phyloP scores from a whole-genome alignment of 306 rosid genomes.

The Begonia loranthoides region DNA sequence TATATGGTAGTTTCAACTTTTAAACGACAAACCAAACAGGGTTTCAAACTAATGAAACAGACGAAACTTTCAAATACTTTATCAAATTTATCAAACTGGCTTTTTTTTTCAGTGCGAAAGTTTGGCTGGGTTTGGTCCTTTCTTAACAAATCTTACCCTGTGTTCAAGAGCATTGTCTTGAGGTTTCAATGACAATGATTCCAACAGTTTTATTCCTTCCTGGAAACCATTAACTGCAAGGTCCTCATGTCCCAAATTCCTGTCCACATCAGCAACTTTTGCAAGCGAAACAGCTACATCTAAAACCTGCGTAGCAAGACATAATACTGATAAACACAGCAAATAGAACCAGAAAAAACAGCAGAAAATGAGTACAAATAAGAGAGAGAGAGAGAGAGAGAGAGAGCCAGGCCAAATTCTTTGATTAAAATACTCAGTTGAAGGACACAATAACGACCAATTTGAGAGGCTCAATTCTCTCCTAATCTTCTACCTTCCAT shows the following conservation, averaged over 20 bases:
- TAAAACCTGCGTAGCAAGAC: constrained; percentile 35
- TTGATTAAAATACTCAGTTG: too few relatives aligned
- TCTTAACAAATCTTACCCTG: constrained; percentile 33
- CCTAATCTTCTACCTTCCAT: background rate
- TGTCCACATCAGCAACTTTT: constrained; percentile 87
- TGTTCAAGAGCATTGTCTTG: constrained; percentile 49
- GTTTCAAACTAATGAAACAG: too few relatives aligned
- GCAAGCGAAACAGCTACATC: constrained; percentile 88
- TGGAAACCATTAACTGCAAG: constrained; percentile 55
- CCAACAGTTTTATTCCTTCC: constrained; percentile 76
- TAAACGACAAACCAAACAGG: too few relatives aligned
- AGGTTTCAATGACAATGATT: constrained; percentile 44
- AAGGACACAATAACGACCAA: too few relatives aligned
- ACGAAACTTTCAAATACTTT: too few relatives aligned
- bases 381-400: too few relatives aligned
- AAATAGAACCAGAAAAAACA: constrained; percentile 7
- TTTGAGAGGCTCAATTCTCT: too few relatives aligned
- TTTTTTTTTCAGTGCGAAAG: too few relatives aligned
- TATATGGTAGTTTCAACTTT: background rate
- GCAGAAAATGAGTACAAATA: too few relatives aligned
- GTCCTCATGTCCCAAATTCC: constrained; percentile 69
- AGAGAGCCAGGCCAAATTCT: too few relatives aligned
- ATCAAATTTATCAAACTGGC: too few relatives aligned
- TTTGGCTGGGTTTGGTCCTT: too few relatives aligned
- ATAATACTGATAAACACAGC: constrained; percentile 2